Conservation (phyloP, 768 basidiomycete genomes). For the Daedaleopsis nitida region DNA sequence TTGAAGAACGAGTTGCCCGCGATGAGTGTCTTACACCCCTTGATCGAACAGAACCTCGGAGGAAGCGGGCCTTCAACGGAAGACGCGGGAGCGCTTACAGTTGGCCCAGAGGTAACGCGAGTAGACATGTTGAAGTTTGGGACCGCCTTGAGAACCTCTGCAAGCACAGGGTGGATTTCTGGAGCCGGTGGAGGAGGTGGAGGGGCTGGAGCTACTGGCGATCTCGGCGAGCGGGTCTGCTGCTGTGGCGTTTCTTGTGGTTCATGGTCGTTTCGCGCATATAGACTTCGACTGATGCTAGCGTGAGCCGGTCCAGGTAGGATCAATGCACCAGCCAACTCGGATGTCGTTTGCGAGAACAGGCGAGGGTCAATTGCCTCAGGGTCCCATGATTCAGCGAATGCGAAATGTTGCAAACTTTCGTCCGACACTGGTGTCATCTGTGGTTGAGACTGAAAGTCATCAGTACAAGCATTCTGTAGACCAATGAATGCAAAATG, state of each 20-base stretch:
- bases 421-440: background rate
- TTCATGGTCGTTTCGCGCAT: background rate
- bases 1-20: slow-evolving; percentile 36
- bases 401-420: slow-evolving; percentile 13
- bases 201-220: background rate
- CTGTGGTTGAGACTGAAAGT: background rate
- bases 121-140: slow-evolving; percentile 16
- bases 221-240: background rate
- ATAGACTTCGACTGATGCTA: background rate
- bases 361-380: slow-evolving; percentile 35
- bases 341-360: slow-evolving; percentile 37
- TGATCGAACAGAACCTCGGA: slow-evolving; percentile 51
- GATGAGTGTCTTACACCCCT: slow-evolving; percentile 53
- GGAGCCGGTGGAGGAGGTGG: slow-evolving; percentile 12
- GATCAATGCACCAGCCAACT: slow-evolving; percentile 51
- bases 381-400: slow-evolving; percentile 22
- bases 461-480: background rate
- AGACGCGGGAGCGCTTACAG: slow-evolving; percentile 6
- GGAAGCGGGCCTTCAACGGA: slow-evolving; percentile 17
- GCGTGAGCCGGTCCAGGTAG: slow-evolving; percentile 29
- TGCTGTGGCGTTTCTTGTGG: background rate
- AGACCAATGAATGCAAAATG: background rate
- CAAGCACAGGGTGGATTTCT: slow-evolving; percentile 9
- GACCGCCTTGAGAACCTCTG: slow-evolving; percentile 13
- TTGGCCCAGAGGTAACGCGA: slow-evolving; percentile 19